phyloP scores from a whole-genome alignment of 1,284 basidiomycete species.

The Ceratobasidium sp. region DNA sequence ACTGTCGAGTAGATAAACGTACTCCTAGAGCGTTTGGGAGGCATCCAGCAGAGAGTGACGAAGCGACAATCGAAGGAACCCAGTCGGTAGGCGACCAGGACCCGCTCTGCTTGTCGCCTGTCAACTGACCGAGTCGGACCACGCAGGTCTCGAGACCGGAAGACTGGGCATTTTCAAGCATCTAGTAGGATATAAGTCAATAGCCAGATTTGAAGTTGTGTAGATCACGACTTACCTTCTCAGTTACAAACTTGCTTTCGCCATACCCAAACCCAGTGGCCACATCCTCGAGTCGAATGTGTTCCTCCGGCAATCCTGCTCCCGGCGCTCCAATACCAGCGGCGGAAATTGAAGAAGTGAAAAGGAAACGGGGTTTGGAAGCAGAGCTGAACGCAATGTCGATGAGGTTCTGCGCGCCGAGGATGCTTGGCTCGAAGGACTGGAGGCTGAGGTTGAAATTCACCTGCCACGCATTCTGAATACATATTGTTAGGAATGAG shows the following conservation, averaged over 20 bases:
- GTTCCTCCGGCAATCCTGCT: conserved; percentile 8
- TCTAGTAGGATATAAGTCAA: background rate
- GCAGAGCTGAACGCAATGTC: conserved; percentile 44
- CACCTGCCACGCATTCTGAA: conserved; percentile 53
- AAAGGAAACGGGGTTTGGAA: conserved; percentile 25
- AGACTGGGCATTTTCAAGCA: conserved; percentile 5
- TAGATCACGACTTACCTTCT: conserved; percentile 17
- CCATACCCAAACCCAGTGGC: conserved; percentile 42
- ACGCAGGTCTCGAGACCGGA: conserved; percentile 21
- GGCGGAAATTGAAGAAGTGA: conserved; percentile 43
- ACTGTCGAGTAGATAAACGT: background rate
- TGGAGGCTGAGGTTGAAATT: conserved; percentile 49
- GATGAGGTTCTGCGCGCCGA: conserved; percentile 43
- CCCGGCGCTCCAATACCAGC: conserved; percentile 16
- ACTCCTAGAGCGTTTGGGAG: conserved; percentile 7
- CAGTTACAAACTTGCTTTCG: conserved; percentile 46
- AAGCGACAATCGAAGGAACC: conserved; percentile 41
- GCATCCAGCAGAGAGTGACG: conserved; percentile 1
- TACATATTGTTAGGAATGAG: background rate
- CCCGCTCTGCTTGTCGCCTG: conserved; percentile 37
- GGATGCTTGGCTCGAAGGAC: conserved; percentile 48
- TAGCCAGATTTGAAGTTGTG: background rate
- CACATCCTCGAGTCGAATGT: conserved; percentile 19
- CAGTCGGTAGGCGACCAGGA: conserved; percentile 41
- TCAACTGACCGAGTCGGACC: conserved; percentile 44